A percentile compares a stretch with the other conserved stretches of the same genome.
phyloP scores from a whole-genome alignment of 495 filamentous ascomycete species.

The Penicillium chermesinum region DNA sequence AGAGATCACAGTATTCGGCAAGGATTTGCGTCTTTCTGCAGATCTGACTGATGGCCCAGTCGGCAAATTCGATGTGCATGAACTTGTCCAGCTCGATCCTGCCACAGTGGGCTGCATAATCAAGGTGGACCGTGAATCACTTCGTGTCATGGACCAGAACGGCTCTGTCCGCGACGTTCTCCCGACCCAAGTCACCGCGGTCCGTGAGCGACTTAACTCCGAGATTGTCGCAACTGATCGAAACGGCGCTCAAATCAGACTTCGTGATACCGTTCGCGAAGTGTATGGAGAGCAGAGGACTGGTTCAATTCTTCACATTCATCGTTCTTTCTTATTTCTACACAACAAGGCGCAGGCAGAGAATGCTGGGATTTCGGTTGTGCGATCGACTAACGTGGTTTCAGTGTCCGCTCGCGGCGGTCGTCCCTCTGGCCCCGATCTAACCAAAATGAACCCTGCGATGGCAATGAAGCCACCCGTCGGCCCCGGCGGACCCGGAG shows the following conservation, averaged over 20 bases:
- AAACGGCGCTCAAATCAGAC: constrained; percentile 86
- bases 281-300: constrained; percentile 75
- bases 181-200: constrained; percentile 84
- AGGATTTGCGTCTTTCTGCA: constrained; percentile 86
- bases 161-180: constrained; percentile 74
- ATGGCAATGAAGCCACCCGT: constrained; percentile 52
- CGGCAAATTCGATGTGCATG: constrained; percentile 83
- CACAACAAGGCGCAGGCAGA: constrained; percentile 79
- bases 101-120: constrained; percentile 87
- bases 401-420: constrained; percentile 91
- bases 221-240: constrained; percentile 87
- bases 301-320: constrained; percentile 86
- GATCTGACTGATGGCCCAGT: constrained; percentile 78
- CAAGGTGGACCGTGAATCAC: constrained; percentile 89
- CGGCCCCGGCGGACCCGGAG: constrained; percentile 34
- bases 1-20: constrained; percentile 97
- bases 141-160: constrained; percentile 87
- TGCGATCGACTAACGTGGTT: constrained; percentile 75
- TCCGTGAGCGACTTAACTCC: too few relatives aligned
- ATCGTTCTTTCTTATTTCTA: constrained; percentile 82
- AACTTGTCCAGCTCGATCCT: constrained; percentile 90
- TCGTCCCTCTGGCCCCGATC: constrained; percentile 64
- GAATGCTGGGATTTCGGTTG: constrained; percentile 86
- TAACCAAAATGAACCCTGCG: constrained; percentile 90
- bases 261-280: constrained; percentile 90